A percentile compares a stretch with the other conserved stretches of the same genome.
Evolutionary conservation across 2,329 filamentous ascomycete genomes (phyloP).

Genomic region (Talaromyces sp.): DNA sequence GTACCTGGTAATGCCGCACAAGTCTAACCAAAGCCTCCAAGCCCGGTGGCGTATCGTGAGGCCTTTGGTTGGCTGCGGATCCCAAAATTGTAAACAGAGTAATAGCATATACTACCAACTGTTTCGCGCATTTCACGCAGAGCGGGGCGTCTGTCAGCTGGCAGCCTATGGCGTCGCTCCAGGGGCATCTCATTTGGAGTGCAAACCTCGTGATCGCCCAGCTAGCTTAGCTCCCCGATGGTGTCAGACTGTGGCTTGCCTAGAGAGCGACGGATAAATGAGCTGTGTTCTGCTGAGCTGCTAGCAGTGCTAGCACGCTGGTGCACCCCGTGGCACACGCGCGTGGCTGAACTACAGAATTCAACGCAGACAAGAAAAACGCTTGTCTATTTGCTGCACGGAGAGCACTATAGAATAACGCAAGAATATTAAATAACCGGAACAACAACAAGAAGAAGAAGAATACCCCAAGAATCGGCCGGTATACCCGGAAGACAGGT

Average conservation of each 20-base stretch:
- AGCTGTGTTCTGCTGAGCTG: neutral
- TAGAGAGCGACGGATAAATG: neutral
- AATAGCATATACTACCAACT: neutral
- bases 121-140: neutral
- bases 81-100: neutral
- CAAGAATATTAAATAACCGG: neutral
- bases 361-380: neutral
- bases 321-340: neutral
- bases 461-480: neutral
- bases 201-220: neutral
- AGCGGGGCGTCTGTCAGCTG: neutral
- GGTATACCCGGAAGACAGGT: neutral
- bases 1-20: neutral
- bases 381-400: neutral
- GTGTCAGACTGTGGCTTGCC: neutral
- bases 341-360: neutral
- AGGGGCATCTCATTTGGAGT: neutral
- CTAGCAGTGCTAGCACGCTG: neutral
- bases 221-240: neutral
- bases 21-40: neutral
- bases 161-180: neutral
- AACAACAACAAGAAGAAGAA: neutral
- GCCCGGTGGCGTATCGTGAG: neutral
- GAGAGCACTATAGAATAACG: neutral
- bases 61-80: neutral